Conservation (phyloP, 2,329 filamentous ascomycete genomes). For the Aureobasidium sp. region DNA sequence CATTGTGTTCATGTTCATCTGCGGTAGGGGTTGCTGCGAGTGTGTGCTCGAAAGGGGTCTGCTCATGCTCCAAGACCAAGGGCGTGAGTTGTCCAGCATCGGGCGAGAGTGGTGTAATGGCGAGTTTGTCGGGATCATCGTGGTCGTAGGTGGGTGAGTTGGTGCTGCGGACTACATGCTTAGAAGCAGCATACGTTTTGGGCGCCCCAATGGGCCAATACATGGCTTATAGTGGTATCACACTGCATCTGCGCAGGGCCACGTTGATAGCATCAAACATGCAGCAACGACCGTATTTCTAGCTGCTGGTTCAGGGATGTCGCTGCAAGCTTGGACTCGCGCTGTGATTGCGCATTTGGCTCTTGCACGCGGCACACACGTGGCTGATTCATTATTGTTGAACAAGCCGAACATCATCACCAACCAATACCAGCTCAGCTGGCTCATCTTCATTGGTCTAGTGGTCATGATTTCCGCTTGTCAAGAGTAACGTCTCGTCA, state of each 20-base stretch:
- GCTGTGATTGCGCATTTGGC: background rate
- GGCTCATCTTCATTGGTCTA: conserved; percentile 5
- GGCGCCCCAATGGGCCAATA: conserved; percentile 87
- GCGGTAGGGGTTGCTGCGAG: background rate
- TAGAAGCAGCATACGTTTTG: conserved; percentile 71
- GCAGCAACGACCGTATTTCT: background rate
- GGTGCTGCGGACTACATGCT: conserved; percentile 45
- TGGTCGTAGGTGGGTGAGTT: conserved; percentile 47
- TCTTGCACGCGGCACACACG: too few relatives aligned
- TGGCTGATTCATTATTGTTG: too few relatives aligned
- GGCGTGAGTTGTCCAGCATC: conserved; percentile 6
- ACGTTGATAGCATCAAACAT: background rate
- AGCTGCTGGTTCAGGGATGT: background rate
- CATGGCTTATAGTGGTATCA: conserved; percentile 44
- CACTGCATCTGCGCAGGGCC: conserved; percentile 12
- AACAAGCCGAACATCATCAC: too few relatives aligned
- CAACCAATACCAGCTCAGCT: background rate
- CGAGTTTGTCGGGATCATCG: conserved; percentile 40
- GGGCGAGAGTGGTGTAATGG: background rate
- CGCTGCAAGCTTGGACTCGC: background rate
- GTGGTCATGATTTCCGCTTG: conserved; percentile 7
- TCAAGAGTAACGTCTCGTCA: conserved; percentile 1
- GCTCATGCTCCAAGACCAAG: conserved; percentile 1
- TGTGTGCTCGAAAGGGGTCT: background rate
- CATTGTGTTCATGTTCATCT: background rate